Evolutionary conservation across 2,329 filamentous ascomycete genomes (phyloP), one percentile per base, ranked within the genome.

Genomic region (Colletotrichum graminicola): DNA sequence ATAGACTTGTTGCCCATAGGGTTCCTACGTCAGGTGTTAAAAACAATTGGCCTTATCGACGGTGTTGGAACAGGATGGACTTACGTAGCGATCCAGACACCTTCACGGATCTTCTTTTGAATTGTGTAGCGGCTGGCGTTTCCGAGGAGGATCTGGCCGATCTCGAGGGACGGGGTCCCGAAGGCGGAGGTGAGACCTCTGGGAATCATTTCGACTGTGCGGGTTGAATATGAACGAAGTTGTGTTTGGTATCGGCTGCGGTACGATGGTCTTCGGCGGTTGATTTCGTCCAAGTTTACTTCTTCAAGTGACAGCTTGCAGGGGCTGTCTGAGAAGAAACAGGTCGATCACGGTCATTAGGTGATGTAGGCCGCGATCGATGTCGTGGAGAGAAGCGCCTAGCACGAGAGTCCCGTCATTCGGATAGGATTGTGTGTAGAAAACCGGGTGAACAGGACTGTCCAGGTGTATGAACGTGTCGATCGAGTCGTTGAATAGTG

Each of bases 91-190:
- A 72, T 72, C 69, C 69, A 72, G 2, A 72, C 69, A 26, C 69
- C 69, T 51, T 72, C 69, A 56, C 69, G 69, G n/a, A 72, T 72
- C 54, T 72, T 72, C 65, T 72, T 72, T 60, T 72, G 69, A n/a
- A 72, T 72, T 16, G 69, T 72, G 69, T 72, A 72, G 12, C 69
- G 61, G 65, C 54, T 72, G 21, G 69, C 69, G 11, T 72, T 72
- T 49, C 69, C 69, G 23, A 72, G 69, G 6, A 72, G 32, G 47
- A 72, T 72, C 65, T 72, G 69, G 34, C 69, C 69, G 45, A 72
- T 72, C 47, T 72, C 69, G 32, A 72, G 65, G 65, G 69, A 68
- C 54, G 69, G 69, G 5, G 69, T 72, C 45, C 69, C 69, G 54
- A 72, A 59, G 60, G 59, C 47, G 52, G 60, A 62, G 39, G 65